These are phyloP conservation scores for Didymellaceae sp. DNA, from an alignment of 2,329 filamentous ascomycete species.

Conservation along the genomic window DNA sequence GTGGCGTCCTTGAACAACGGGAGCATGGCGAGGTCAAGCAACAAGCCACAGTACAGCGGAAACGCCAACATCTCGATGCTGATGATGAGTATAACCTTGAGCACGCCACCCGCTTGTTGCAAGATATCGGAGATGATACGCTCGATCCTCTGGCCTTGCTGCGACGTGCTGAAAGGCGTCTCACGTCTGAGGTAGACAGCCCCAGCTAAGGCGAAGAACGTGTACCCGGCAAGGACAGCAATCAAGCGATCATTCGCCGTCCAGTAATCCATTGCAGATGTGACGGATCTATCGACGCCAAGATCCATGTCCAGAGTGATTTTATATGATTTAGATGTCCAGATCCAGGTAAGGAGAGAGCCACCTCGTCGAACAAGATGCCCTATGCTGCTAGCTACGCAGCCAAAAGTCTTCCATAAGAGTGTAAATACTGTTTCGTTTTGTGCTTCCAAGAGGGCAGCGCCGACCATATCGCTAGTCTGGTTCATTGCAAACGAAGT, in stretches of 20 bases:
- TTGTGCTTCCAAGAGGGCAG: constrained; percentile 35
- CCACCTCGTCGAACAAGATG: constrained; percentile 20
- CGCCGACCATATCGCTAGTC: constrained; percentile 33
- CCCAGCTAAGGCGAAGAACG: constrained; percentile 75
- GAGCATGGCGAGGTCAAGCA: constrained; percentile 86
- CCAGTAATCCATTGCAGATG: constrained; percentile 48
- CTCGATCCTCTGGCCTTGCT: constrained; percentile 66
- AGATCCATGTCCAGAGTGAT: constrained; percentile 45
- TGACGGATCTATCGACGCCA: constrained; percentile 31
- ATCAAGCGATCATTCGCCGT: constrained; percentile 64
- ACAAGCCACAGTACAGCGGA: constrained; percentile 89
- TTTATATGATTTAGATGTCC: constrained; percentile 46
- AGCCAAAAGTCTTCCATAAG: constrained; percentile 24
- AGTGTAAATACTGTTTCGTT: constrained; percentile 27
- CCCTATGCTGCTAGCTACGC: constrained; percentile 22
- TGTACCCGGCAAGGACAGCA: constrained; percentile 82
- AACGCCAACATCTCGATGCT: constrained; percentile 99
- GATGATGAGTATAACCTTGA: constrained; percentile 98
- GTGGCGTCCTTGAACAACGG: constrained; percentile 87
- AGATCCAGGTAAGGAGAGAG: constrained; percentile 34
- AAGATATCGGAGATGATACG: constrained; percentile 80
- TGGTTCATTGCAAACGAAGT: constrained; percentile 44
- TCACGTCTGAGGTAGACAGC: constrained; percentile 80
- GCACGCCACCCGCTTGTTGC: constrained; percentile 91
- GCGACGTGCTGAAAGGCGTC: constrained; percentile 68